Base-by-base conservation (phyloP, 352 stramenopile genomes). In the Globisporangium cylindrosporum region DNA sequence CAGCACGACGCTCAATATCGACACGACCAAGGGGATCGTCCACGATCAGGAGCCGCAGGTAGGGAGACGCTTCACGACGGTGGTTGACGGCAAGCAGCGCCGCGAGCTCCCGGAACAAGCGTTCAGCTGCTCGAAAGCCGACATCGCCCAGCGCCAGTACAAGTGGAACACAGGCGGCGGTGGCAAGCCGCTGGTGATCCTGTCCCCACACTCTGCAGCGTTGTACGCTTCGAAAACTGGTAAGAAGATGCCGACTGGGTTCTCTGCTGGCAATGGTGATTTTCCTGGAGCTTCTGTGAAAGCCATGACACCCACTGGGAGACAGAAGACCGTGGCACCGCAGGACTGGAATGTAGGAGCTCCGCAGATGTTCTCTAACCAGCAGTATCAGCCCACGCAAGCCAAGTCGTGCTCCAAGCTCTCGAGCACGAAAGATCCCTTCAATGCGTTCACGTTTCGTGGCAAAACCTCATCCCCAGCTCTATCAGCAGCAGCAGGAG, bases 111-210 rank as follows among this genome's bases (percentile, higher is more conserved):
- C 56, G 0, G 27, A 60, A 29, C 61, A 73, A 4, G 70, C 49
- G 22, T 71, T 73, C 14, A 75, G 67, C 57, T 71, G 60, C 22
- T 70, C 70, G 9, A 73, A 73, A 57, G 60, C 70, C 3, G 57
- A 68, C 38, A 69, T 51, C 27, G 46, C n/a, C 0, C 14, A 59
- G 3, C 61, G 51, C 7, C 18, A 20, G 49, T 54, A 54, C 55
- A 75, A 68, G 55, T 64, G 68, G 62, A 62, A 66, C 49, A 73
- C 62, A 8, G 55, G 58, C 10, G 68, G 63, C 32, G 63, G 68
- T 18, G 62, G 67, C 41, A 72, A 63, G 29, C 62, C 61, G 15
- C 60, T 64, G 18, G 67, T 58, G 36, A 68, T 68, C 61, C 29
- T 72, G 25, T 62, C 61, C 0, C 61, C 67, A 7, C 20, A 53